Evolutionary conservation across 202 grass and related monocot species (phyloP).

Genomic region (Panicum virgatum): DNA sequence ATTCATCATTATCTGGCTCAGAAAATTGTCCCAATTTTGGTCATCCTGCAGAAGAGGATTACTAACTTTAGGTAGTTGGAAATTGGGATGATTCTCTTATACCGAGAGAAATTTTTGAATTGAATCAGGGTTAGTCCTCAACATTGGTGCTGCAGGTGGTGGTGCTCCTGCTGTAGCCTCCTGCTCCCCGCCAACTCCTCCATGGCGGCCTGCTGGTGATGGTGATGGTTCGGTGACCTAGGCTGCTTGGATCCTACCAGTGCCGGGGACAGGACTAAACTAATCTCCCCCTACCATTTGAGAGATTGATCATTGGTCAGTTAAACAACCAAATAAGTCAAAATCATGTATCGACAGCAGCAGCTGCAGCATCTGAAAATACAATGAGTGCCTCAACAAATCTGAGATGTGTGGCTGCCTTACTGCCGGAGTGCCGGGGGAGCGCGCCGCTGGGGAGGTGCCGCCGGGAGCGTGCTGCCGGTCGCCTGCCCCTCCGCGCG

Average conservation of each 20-base stretch:
- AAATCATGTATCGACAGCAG: background rate
- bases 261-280: constrained; percentile 62
- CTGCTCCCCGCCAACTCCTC: constrained; percentile 59
- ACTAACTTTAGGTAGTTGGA: too few relatives aligned
- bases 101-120: too few relatives aligned
- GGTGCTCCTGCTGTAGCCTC: constrained; percentile 55
- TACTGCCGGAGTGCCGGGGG: too few relatives aligned
- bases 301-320: background rate
- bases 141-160: constrained; percentile 50
- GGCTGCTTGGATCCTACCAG: constrained; percentile 69
- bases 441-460: too few relatives aligned
- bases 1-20: too few relatives aligned
- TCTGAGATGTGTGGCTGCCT: background rate
- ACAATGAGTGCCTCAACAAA: constrained; percentile 24
- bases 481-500: too few relatives aligned
- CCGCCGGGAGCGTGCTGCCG: too few relatives aligned
- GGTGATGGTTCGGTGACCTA: constrained; percentile 48
- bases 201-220: constrained; percentile 50
- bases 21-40: too few relatives aligned
- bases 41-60: too few relatives aligned
- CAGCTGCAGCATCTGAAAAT: background rate
- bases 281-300: constrained; percentile 57
- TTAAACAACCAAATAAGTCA: constrained; percentile 8
- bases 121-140: too few relatives aligned
- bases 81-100: too few relatives aligned